phyloP scores from a whole-genome alignment of 805 yeast species.

The Brettanomyces bruxellensis region DNA sequence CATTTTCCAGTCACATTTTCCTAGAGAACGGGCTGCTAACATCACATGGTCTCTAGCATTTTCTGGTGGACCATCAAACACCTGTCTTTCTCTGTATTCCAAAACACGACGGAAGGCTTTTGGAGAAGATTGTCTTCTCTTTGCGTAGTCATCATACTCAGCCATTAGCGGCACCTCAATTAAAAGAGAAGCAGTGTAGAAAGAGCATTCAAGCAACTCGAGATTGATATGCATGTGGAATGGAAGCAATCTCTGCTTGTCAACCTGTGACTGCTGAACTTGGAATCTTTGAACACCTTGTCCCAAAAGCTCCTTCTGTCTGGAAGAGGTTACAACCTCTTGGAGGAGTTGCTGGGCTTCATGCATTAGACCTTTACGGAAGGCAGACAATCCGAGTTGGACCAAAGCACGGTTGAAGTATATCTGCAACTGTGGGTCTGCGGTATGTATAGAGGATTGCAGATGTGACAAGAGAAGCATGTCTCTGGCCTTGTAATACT shows the following conservation, averaged over 20 bases:
- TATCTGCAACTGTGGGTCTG: conserved; percentile 83
- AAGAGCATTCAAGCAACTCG: conserved; percentile 90
- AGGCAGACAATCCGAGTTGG: conserved; percentile 93
- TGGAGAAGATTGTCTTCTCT: conserved; percentile 40
- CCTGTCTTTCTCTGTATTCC: conserved; percentile 89
- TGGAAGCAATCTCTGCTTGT: conserved; percentile 79
- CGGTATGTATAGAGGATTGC: conserved; percentile 72
- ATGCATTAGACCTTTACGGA: conserved; percentile 76
- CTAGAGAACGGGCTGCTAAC: conserved; percentile 84
- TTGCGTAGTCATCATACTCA: conserved; percentile 56
- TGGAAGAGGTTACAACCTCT: conserved; percentile 79
- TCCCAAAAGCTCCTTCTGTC: conserved; percentile 87
- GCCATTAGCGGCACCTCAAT: conserved; percentile 90
- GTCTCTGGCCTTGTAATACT: conserved; percentile 78
- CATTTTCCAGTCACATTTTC: conserved; percentile 81
- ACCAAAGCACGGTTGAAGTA: conserved; percentile 91
- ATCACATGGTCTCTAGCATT: conserved; percentile 88
- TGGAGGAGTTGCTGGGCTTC: conserved; percentile 83
- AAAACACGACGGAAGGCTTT: conserved; percentile 86
- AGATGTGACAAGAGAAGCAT: conserved; percentile 80
- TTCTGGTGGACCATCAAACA: conserved; percentile 96
- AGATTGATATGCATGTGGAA: conserved; percentile 97
- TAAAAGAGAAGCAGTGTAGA: conserved; percentile 80
- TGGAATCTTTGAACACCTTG: conserved; percentile 75
- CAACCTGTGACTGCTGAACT: conserved; percentile 34